Evolutionary conservation across 2,329 filamentous ascomycete species (phyloP).

Genomic region (Cryoendolithus antarcticus): DNA sequence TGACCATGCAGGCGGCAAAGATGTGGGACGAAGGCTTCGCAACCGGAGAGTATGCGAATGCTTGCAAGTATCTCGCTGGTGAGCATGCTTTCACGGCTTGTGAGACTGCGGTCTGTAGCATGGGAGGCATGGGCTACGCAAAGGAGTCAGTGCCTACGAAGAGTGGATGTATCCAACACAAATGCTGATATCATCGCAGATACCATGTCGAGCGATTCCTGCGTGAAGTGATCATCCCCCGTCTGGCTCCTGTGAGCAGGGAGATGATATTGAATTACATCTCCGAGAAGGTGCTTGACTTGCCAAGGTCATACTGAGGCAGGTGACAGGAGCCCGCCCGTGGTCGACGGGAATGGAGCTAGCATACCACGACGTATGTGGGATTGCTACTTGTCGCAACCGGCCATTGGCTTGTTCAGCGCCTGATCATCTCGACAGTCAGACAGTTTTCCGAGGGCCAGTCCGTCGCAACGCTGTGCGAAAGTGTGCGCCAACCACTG

Average conservation of each 20-base stretch:
- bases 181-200: constrained; percentile 2
- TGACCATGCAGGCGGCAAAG: constrained; percentile 52
- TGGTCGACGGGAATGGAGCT: too few relatives aligned
- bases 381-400: too few relatives aligned
- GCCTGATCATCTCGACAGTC: too few relatives aligned
- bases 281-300: constrained; percentile 19
- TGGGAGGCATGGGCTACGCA: constrained; percentile 55
- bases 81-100: constrained; percentile 53
- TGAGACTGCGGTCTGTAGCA: constrained; percentile 46
- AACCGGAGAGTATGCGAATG: constrained; percentile 45
- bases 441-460: too few relatives aligned
- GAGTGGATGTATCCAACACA: too few relatives aligned
- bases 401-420: too few relatives aligned
- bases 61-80: constrained; percentile 57
- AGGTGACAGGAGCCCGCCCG: too few relatives aligned
- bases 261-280: constrained; percentile 25
- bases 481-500: too few relatives aligned
- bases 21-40: constrained; percentile 45
- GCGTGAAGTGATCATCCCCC: constrained; percentile 51
- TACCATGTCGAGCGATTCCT: constrained; percentile 56
- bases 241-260: constrained; percentile 49
- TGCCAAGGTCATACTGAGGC: constrained; percentile 16
- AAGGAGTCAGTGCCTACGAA: constrained; percentile 28
- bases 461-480: too few relatives aligned
- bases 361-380: too few relatives aligned